These are phyloP conservation scores for Paecilomyces formosus DNA, from an alignment of 2,329 filamentous ascomycete genomes.

Conservation along the genomic window DNA sequence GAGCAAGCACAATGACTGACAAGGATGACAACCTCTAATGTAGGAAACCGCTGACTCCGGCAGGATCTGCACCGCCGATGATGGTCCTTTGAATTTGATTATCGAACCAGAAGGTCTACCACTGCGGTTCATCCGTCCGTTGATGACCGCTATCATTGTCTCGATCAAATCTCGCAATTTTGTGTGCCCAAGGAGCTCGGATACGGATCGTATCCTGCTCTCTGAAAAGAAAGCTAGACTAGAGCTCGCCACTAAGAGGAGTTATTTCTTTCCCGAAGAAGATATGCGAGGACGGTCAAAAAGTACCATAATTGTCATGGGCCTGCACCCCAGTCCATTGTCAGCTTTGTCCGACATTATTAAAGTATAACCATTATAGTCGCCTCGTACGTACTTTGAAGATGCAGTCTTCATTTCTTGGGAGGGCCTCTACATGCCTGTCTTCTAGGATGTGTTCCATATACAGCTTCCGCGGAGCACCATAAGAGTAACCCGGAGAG, in stretches of 20 bases:
- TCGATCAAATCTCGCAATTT: constrained; percentile 17
- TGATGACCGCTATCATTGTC: constrained; percentile 10
- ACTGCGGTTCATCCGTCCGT: constrained; percentile 9
- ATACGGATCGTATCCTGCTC: constrained; percentile 21
- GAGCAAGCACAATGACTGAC: constrained; percentile 3
- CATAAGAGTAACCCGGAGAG: not conserved
- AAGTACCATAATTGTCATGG: constrained; percentile 6
- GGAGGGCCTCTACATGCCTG: constrained; percentile 6
- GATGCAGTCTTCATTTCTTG: constrained; percentile 10
- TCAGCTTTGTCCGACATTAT: not conserved
- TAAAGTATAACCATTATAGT: not conserved
- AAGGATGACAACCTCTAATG: constrained; percentile 6
- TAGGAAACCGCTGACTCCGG: constrained; percentile 6
- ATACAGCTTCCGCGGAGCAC: constrained; percentile 7
- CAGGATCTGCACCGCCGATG: constrained; percentile 6
- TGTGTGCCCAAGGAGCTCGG: constrained; percentile 16
- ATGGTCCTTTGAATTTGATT: constrained; percentile 10
- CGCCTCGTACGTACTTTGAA: constrained; percentile 11
- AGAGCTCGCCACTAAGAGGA: constrained; percentile 21
- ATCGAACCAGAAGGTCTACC: not conserved
- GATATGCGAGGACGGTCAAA: not conserved
- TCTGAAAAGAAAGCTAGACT: constrained; percentile 30
- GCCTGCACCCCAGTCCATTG: not conserved
- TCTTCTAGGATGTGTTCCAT: constrained; percentile 13
- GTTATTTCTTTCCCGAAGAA: not conserved